phyloP scores from a whole-genome alignment of 495 filamentous ascomycete species.

The Corynascus novoguineensis region DNA sequence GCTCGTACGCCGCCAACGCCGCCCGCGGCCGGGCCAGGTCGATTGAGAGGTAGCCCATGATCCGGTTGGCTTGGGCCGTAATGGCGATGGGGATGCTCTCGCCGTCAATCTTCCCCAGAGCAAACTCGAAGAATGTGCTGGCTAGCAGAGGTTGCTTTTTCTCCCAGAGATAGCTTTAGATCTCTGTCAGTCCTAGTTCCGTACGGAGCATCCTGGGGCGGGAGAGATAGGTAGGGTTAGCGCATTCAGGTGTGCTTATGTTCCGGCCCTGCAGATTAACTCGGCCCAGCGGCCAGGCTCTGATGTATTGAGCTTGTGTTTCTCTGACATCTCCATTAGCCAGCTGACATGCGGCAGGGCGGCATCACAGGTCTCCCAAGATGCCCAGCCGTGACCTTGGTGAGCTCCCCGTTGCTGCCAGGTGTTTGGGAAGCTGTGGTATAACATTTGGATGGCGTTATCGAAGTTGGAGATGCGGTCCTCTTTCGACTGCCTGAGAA shows the following conservation, averaged over 20 bases:
- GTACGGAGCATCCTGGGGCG: no score
- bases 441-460: constrained; percentile 9
- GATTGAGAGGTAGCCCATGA: background rate
- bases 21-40: constrained; percentile 11
- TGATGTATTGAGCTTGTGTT: constrained; percentile 3
- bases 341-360: constrained; percentile 7
- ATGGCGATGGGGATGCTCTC: background rate
- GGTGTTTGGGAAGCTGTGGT: constrained; percentile 11
- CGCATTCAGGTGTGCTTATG: constrained; percentile 9
- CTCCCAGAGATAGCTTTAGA: constrained; percentile 8
- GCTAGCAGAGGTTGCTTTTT: constrained; percentile 5
- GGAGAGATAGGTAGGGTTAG: no score
- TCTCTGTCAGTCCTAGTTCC: background rate
- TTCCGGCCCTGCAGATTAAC: constrained; percentile 11
- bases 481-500: background rate
- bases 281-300: constrained; percentile 7
- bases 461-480: constrained; percentile 2
- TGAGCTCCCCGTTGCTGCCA: constrained; percentile 10
- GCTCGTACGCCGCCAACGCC: constrained; percentile 7
- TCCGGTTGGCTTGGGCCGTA: background rate
- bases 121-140: constrained; percentile 1
- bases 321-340: constrained; percentile 4
- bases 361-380: constrained; percentile 9
- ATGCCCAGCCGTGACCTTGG: constrained; percentile 13
- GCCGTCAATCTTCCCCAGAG: background rate